Evolutionary conservation across 805 yeast species (phyloP), one percentile per base, ranked within the genome.

Genomic region (Pichia exigua): DNA sequence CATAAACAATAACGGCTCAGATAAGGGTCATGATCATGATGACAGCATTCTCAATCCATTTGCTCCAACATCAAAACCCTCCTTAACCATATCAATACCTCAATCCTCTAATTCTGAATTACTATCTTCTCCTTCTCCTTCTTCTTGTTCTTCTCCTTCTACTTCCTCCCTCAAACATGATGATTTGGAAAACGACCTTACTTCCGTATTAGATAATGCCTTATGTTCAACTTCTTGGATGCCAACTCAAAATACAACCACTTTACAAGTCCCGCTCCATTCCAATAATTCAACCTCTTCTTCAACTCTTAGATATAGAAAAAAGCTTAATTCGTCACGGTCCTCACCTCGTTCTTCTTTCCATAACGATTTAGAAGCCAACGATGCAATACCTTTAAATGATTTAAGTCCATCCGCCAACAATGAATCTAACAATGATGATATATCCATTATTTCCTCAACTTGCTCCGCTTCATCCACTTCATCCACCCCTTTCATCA

Each of bases 341-440:
- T 24, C 26, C 26, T 24, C 26, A 5, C 26, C 26, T 24, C 26
- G 26, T 24, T 24, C 26, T 21, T 47, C 52, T 17, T 49, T 48
- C 1, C 30, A 45, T 20, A 44, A 46, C 4, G 59, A 56, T 48
- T 47, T 56, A 15, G 59, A 56, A 39, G 18, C 49, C 9, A 55
- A 49, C 42, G 43, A 45, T 27, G 15, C 52, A 7, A 49, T 49
- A 27, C 48, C 52, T 30, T 27, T 56, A 49, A 49, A 52, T 17
- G 48, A 54, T 42, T 35, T 54, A 44, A 42, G 54, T 48, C 42
- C 21, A 35, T 4, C 17, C 2, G 5, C 20, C 2, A 17, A 17
- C n/a, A 17, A 2, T n/a, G 20, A 4, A 2, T 15, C n/a, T 12
- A 11, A 30, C 12, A 13, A 3, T 32, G 38, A 15, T 32, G 15